phyloP scores from a whole-genome alignment of 306 rosid genomes.

The Gleditsia sinensis region DNA sequence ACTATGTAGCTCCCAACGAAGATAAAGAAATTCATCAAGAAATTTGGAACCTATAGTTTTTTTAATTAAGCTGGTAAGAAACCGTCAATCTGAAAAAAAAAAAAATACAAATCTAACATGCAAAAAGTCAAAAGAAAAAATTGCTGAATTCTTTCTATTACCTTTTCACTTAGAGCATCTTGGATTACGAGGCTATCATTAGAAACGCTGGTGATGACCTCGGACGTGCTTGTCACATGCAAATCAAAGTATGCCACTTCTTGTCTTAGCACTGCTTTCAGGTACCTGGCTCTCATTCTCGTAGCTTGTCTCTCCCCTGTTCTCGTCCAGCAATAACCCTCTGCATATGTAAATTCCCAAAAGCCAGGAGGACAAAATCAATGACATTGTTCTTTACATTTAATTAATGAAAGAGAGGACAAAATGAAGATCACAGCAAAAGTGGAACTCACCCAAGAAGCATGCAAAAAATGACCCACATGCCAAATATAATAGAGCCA shows the following conservation, averaged over 20 bases:
- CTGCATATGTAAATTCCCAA: conserved; percentile 33
- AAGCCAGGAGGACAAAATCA: neutral
- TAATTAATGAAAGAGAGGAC: neutral
- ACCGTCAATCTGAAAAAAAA: neutral
- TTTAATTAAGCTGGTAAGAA: neutral
- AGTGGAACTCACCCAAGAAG: conserved; percentile 72
- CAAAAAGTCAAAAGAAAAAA: neutral
- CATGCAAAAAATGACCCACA: conserved; percentile 64
- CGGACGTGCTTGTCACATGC: conserved; percentile 89
- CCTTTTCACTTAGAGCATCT: conserved; percentile 90
- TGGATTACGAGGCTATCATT: conserved; percentile 83
- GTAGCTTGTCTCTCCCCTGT: conserved; percentile 93
- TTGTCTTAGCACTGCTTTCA: conserved; percentile 85
- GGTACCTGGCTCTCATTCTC: conserved; percentile 79
- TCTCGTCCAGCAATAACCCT: conserved; percentile 98
- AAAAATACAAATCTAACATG: too few species aligned
- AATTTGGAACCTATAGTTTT: conserved; percentile 66
- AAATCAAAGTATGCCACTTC: conserved; percentile 93
- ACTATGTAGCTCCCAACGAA: conserved; percentile 77
- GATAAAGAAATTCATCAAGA: conserved; percentile 63
- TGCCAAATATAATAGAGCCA: conserved; percentile 70
- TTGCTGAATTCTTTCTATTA: neutral
- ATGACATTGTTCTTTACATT: neutral
- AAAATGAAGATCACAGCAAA: conserved; percentile 4
- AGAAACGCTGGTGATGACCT: conserved; percentile 83